Evolutionary conservation across 306 rosid species (phyloP).

Genomic region (Malus fusca): DNA sequence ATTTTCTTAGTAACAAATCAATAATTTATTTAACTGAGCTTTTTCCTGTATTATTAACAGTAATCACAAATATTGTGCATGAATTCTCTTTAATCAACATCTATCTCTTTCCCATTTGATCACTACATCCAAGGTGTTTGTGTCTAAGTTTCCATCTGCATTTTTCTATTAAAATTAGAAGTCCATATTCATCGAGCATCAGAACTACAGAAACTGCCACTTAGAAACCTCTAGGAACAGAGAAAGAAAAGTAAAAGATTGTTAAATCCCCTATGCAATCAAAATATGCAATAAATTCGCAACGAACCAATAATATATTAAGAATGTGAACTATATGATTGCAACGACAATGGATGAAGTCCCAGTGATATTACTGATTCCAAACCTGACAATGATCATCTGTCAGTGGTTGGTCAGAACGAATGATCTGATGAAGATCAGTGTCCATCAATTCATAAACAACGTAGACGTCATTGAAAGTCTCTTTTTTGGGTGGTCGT

Average conservation of each 20-base stretch:
- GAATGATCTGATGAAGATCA: slow-evolving; percentile 86
- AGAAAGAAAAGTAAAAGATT: neutral
- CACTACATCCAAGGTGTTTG: neutral
- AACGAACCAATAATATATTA: neutral
- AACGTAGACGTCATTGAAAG: slow-evolving; percentile 84
- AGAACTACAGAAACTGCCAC: neutral
- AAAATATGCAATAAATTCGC: neutral
- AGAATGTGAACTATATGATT: neutral
- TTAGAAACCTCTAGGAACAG: neutral
- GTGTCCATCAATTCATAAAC: slow-evolving; percentile 98
- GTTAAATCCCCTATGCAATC: neutral
- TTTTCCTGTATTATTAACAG: neutral
- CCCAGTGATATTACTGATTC: neutral
- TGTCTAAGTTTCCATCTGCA: neutral
- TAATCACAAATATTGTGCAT: neutral
- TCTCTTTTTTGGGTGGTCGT: slow-evolving; percentile 70
- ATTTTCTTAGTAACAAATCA: neutral
- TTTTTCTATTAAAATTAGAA: neutral
- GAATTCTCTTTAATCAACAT: neutral
- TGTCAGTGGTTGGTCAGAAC: slow-evolving; percentile 65
- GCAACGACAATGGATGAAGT: neutral
- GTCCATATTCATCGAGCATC: neutral
- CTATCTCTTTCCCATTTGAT: neutral
- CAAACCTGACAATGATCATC: slow-evolving; percentile 86
- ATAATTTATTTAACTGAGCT: neutral